Percentiles rank a stretch among this genome's conserved stretches.
These are phyloP conservation scores for Hura crepitans DNA, from an alignment of 441 rosid species.

Conservation along the genomic window DNA sequence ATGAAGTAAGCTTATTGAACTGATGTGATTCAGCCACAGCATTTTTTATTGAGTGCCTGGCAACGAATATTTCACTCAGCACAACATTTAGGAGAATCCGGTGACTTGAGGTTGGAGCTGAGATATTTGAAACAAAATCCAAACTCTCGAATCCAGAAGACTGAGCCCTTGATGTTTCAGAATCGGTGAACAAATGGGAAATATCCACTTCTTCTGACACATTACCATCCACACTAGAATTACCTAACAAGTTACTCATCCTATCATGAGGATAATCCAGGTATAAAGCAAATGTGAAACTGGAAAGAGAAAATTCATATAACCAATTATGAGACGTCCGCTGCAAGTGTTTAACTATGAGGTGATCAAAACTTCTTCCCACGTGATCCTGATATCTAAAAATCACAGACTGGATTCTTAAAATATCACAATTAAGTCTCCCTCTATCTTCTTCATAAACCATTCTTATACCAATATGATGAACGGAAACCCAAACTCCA, in stretches of 20 bases:
- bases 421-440: conserved; percentile 40
- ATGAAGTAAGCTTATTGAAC: conserved; percentile 50
- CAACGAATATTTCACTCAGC: conserved; percentile 48
- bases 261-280: conserved; percentile 40
- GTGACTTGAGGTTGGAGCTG: conserved; percentile 31
- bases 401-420: conserved; percentile 47
- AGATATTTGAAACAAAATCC: conserved; percentile 38
- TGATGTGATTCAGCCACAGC: conserved; percentile 47
- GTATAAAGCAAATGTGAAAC: conserved; percentile 43
- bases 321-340: conserved; percentile 51
- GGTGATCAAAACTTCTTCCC: conserved; percentile 44
- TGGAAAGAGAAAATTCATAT: conserved; percentile 60
- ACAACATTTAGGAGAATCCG: conserved; percentile 48
- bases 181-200: conserved; percentile 32
- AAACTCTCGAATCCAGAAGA: conserved; percentile 37
- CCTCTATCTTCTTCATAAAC: conserved; percentile 50
- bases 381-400: conserved; percentile 45
- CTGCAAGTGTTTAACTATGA: conserved; percentile 36
- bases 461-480: conserved; percentile 40
- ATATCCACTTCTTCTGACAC: conserved; percentile 27
- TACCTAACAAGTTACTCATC: conserved; percentile 30
- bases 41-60: conserved; percentile 52
- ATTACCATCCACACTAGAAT: conserved; percentile 28
- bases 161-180: conserved; percentile 32
- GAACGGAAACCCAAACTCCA: conserved; percentile 63